phyloP scores from a whole-genome alignment of 306 rosid species.

The Rosa multiflora region DNA sequence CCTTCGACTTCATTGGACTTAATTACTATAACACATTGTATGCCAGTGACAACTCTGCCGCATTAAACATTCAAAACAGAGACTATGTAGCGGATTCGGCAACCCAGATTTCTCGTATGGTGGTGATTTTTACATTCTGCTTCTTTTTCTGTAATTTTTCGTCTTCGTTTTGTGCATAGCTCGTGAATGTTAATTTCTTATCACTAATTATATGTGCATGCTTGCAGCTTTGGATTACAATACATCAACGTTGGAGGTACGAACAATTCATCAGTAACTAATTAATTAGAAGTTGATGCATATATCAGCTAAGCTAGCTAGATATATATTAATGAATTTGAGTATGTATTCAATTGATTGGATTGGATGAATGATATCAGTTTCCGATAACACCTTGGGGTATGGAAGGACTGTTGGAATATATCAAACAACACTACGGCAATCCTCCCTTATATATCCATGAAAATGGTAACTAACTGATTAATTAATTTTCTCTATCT shows the following conservation, averaged over 20 bases:
- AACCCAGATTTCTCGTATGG: background rate
- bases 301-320: too few relatives aligned
- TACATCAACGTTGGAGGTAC: slow-evolving; percentile 35
- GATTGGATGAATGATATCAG: background rate
- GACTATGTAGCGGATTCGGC: slow-evolving; percentile 23
- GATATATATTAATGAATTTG: too few relatives aligned
- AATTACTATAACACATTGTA: slow-evolving; percentile 34
- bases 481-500: background rate
- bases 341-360: too few relatives aligned
- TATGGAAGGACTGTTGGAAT: slow-evolving; percentile 39
- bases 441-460: slow-evolving; percentile 56
- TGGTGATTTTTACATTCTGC: background rate
- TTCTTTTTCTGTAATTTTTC: background rate
- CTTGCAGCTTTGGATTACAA: background rate
- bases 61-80: slow-evolving; percentile 29
- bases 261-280: too few relatives aligned
- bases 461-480: slow-evolving; percentile 55
- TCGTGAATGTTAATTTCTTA: background rate
- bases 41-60: slow-evolving; percentile 37
- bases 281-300: too few relatives aligned
- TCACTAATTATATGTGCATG: background rate
- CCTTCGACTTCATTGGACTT: slow-evolving; percentile 67
- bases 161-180: background rate
- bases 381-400: slow-evolving; percentile 33
- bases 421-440: slow-evolving; percentile 48